A percentile compares a stretch with the other conserved stretches of the same genome.
These are phyloP conservation scores for Nitzschia inconspicua DNA, from an alignment of 108 stramenopile species.

Conservation along the genomic window DNA sequence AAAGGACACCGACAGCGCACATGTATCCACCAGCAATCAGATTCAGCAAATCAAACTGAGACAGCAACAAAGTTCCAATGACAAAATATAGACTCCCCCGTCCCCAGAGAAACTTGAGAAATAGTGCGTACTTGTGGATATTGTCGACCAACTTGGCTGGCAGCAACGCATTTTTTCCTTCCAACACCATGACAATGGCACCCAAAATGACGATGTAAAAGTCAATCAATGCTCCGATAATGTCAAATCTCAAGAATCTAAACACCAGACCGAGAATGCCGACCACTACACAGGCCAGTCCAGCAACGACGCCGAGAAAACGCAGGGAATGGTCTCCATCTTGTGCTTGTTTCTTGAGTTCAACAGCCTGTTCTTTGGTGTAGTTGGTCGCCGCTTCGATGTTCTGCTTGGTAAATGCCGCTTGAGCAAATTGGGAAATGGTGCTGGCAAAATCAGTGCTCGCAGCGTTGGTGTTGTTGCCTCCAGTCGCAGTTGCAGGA, in stretches of 20 bases:
- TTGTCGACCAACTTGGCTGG: slow-evolving; percentile 18
- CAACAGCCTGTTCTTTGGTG: slow-evolving; percentile 27
- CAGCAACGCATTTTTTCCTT: slow-evolving; percentile 22
- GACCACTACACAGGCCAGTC: slow-evolving; percentile 16
- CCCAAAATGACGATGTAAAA: slow-evolving; percentile 43
- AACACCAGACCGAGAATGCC: slow-evolving; percentile 1
- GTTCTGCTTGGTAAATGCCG: slow-evolving; percentile 25
- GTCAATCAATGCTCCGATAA: slow-evolving; percentile 38
- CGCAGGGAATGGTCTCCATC: slow-evolving; percentile 53
- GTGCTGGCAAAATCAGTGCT: no score
- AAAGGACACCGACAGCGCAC: slow-evolving; percentile 43
- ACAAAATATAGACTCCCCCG: slow-evolving; percentile 53
- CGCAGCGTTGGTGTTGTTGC: not conserved
- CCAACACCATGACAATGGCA: slow-evolving; percentile 35
- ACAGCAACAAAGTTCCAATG: slow-evolving; percentile 41
- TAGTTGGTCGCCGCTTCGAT: slow-evolving; percentile 23
- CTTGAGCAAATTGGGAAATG: slow-evolving; percentile 17
- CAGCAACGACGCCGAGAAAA: slow-evolving; percentile 47
- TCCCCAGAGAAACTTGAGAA: slow-evolving; percentile 52
- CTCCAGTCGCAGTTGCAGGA: not conserved
- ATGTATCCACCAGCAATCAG: slow-evolving; percentile 40
- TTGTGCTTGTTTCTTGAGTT: slow-evolving; percentile 26
- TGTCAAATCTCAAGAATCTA: slow-evolving; percentile 29
- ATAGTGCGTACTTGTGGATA: slow-evolving; percentile 46
- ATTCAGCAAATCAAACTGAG: slow-evolving; percentile 25